Conservation (phyloP, 768 basidiomycete species). For the Rhizopogon vulgaris region DNA sequence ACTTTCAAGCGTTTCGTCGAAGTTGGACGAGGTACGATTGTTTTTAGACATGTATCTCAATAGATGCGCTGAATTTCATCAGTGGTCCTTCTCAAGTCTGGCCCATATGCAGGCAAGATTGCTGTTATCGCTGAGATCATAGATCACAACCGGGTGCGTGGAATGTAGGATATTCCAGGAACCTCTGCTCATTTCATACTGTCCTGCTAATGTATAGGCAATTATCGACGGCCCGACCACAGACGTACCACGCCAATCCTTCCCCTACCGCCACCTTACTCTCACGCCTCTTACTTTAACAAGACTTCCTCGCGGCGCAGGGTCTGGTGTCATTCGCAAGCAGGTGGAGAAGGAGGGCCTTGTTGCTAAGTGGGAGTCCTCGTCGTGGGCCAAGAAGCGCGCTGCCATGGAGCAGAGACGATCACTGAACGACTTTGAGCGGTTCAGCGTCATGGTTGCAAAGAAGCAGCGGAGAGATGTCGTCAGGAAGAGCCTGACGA, state of each 20-base stretch:
- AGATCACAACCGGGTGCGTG: conserved; percentile 93
- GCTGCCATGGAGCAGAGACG: conserved; percentile 68
- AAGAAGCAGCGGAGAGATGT: conserved; percentile 85
- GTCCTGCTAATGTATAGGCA: conserved; percentile 46
- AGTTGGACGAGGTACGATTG: conserved; percentile 81
- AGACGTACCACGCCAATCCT: conserved; percentile 86
- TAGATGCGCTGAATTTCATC: background rate
- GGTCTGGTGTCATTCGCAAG: conserved; percentile 78
- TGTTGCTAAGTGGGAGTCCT: conserved; percentile 84
- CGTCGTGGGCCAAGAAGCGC: conserved; percentile 85
- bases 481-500: conserved; percentile 64
- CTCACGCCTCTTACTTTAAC: conserved; percentile 83
- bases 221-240: conserved; percentile 93
- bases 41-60: background rate
- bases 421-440: conserved; percentile 82
- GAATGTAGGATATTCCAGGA: background rate
- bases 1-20: conserved; percentile 97
- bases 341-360: conserved; percentile 80
- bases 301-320: conserved; percentile 82
- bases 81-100: conserved; percentile 90
- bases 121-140: conserved; percentile 97
- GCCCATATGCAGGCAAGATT: conserved; percentile 81
- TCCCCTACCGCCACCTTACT: conserved; percentile 87
- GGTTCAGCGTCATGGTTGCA: conserved; percentile 81
- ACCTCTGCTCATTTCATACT: background rate